These are phyloP conservation scores for Hanseniaspora clermontiae DNA, from an alignment of 805 yeast species.

Conservation along the genomic window DNA sequence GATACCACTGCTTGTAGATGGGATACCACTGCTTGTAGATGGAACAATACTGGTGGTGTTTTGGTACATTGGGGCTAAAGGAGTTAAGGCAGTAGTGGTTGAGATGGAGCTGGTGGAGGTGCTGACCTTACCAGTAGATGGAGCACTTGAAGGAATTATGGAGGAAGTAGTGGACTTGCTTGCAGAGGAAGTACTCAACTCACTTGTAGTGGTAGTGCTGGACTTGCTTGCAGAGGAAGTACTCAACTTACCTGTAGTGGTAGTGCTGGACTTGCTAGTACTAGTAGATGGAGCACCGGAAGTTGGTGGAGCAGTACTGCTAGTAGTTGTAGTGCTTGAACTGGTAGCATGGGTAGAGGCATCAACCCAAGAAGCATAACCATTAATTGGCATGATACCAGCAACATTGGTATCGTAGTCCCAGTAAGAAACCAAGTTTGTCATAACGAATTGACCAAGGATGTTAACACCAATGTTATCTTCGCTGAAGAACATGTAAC, in stretches of 20 bases:
- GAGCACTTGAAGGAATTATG: no score
- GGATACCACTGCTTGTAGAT: background rate
- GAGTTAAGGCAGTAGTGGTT: background rate
- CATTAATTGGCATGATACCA: conserved; percentile 6
- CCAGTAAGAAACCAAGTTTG: conserved; percentile 11
- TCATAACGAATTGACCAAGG: conserved; percentile 14
- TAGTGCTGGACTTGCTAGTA: background rate
- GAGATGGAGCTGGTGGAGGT: background rate
- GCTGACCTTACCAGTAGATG: no score
- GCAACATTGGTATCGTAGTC: conserved; percentile 7
- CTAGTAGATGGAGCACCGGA: background rate
- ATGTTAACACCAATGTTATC: conserved; percentile 1
- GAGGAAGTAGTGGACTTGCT: no score
- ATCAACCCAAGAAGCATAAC: background rate
- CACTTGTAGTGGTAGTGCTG: no score
- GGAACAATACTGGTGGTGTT: background rate
- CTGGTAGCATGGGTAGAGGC: background rate
- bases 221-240: background rate
- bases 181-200: background rate
- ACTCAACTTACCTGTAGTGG: background rate
- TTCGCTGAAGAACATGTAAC: conserved; percentile 10
- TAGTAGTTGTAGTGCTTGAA: background rate
- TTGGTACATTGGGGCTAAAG: background rate
- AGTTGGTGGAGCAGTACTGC: no score
- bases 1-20: no score